Evolutionary conservation across 331 rosid genomes (phyloP), one percentile per base, ranked within the genome.

Genomic region (Acacia pycnantha): DNA sequence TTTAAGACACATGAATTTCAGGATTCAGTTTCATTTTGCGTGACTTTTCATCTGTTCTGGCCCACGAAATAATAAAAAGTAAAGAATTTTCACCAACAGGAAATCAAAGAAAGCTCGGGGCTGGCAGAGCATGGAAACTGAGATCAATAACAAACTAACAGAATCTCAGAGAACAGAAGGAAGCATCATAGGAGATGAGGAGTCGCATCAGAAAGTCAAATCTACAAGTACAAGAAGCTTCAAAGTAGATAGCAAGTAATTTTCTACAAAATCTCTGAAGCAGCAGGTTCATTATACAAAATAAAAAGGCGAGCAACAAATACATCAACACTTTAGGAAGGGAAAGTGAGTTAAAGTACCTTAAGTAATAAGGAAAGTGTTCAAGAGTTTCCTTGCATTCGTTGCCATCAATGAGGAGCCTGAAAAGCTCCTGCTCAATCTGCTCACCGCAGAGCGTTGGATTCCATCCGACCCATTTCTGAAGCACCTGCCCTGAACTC

Each of bases 401-500:
- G 78, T 83, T 92, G 59, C 96, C 95, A 87, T 90, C 94, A 74
- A 88, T 40, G 54, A 93, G 86, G 70, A 73, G 86, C 74, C 85
- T 92, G 81, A 83, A 83, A 61, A 95, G 89, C 88, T 95, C 98
- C 40, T 76, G 84, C 82, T 91, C 94, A 86, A 95, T 92, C 68
- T 83, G 92, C 79, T 92, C 97, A 19, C 73, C 90, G 43, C 92
- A 84, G 81, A 92, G 74, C 83, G 90, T 95, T 73, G 81, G 76
- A 62, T 84, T 84, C 50, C 94, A 94, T 47, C 88, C 92, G 24
- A 95, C 94, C 99, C 99, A 95, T 79, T 90, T 95, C 66, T 89
- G 88, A 56, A 93, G 92, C 27, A 86, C 77, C 81, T 91, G 94
- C 26, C 94, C 97, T 8, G 98, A 88, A 77, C 97, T 92, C 84